Conservation (phyloP, 2,329 filamentous ascomycete genomes). For the Penicillium brevicompactum region DNA sequence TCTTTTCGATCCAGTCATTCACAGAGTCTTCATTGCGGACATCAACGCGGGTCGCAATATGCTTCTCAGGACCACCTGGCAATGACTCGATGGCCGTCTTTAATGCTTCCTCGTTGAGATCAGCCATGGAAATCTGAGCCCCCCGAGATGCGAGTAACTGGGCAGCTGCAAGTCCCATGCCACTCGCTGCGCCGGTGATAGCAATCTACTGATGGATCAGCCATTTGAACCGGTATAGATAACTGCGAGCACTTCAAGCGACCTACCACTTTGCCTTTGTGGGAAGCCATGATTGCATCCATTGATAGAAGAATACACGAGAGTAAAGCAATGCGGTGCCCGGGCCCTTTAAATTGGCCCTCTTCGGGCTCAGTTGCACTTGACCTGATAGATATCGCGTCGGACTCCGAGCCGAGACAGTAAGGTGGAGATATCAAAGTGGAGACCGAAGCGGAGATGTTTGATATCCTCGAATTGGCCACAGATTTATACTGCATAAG, state of each 20-base stretch:
- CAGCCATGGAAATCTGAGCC: constrained; percentile 46
- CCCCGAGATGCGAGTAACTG: constrained; percentile 1
- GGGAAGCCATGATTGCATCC: background rate
- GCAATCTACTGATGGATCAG: background rate
- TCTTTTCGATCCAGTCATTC: constrained; percentile 37
- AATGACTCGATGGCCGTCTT: constrained; percentile 16
- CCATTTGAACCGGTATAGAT: background rate
- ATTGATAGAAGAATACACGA: background rate
- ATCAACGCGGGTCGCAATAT: constrained; percentile 25
- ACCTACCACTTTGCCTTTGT: background rate
- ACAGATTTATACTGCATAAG: too few species aligned
- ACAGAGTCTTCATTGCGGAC: constrained; percentile 19
- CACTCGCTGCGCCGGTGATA: constrained; percentile 2
- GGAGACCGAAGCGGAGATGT: background rate
- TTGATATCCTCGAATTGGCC: too few species aligned
- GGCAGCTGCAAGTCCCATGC: constrained; percentile 7
- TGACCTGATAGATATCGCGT: background rate
- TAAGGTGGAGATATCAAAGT: background rate
- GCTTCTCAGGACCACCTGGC: constrained; percentile 9
- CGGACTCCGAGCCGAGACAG: background rate
- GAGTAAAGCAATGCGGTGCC: background rate
- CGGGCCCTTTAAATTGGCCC: background rate
- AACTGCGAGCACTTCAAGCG: background rate
- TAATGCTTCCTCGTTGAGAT: constrained; percentile 31
- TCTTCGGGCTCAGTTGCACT: background rate